A percentile compares a stretch with the other conserved stretches of the same genome.
These are phyloP conservation scores for Aspergillus sparsus DNA, from an alignment of 495 filamentous ascomycete species.

Conservation along the genomic window DNA sequence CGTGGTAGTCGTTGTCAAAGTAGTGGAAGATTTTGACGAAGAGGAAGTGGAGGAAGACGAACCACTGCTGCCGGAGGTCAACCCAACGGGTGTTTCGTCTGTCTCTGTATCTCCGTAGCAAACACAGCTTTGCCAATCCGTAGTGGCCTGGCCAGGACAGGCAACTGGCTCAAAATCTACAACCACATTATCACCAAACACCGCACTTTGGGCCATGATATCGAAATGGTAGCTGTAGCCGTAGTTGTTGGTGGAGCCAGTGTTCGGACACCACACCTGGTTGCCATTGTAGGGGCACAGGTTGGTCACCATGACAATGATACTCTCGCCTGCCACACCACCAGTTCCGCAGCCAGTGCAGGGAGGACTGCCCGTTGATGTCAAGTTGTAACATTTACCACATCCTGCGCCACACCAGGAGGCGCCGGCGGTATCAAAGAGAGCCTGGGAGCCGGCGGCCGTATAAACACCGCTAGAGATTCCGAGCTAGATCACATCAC, in stretches of 20 bases:
- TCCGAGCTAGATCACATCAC: neutral
- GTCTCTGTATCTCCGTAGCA: neutral
- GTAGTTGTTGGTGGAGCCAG: neutral
- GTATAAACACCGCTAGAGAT: neutral
- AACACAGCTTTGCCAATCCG: neutral
- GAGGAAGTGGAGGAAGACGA: neutral
- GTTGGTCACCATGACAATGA: conserved; percentile 3
- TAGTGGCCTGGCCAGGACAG: neutral
- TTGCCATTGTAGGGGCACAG: conserved; percentile 3
- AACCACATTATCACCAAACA: neutral
- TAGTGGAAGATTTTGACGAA: conserved; percentile 1
- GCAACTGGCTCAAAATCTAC: conserved; percentile 2
- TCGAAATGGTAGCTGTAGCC: conserved; percentile 4
- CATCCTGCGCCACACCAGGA: conserved; percentile 1
- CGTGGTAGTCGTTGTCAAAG: neutral
- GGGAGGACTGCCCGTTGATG: neutral
- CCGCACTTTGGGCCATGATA: neutral
- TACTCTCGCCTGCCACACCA: neutral
- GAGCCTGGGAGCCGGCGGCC: neutral
- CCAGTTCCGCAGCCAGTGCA: neutral
- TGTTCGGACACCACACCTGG: neutral
- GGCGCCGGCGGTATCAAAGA: neutral
- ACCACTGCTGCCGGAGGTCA: neutral
- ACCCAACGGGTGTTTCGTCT: neutral
- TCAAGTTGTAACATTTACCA: conserved; percentile 2